These are phyloP conservation scores for Pyrrhoderma lamaoense DNA, from an alignment of 1,284 basidiomycete species.

Conservation along the genomic window DNA sequence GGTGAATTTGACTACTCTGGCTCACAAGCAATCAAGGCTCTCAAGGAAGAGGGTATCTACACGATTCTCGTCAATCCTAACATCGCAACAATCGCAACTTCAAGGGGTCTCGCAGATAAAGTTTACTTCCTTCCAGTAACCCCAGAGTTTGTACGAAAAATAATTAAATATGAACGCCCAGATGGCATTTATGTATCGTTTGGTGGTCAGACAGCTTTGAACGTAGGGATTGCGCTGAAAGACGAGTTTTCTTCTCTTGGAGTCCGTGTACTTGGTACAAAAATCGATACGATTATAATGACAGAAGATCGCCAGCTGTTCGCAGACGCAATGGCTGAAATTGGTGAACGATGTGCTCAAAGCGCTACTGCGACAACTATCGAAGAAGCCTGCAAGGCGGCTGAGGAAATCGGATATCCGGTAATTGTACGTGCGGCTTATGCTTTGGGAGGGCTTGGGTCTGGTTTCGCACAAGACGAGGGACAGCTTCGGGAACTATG, in stretches of 20 bases:
- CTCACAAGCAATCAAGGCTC: conserved; percentile 97
- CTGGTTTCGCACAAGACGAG: conserved; percentile 91
- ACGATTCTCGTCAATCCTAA: conserved; percentile 98
- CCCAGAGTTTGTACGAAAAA: conserved; percentile 94
- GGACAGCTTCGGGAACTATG: conserved; percentile 83
- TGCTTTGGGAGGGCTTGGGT: conserved; percentile 91
- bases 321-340: conserved; percentile 92
- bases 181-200: conserved; percentile 99
- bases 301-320: conserved; percentile 98
- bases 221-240: conserved; percentile 98
- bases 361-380: conserved; percentile 99
- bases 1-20: conserved; percentile 99
- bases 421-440: conserved; percentile 97
- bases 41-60: conserved; percentile 98
- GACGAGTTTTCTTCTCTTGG: conserved; percentile 93
- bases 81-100: conserved; percentile 99
- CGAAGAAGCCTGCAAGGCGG: conserved; percentile 85
- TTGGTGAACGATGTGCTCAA: conserved; percentile 94
- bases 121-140: conserved; percentile 99
- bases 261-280: conserved; percentile 91
- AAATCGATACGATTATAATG: conserved; percentile 94
- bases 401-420: conserved; percentile 86
- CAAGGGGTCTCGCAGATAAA: conserved; percentile 95
- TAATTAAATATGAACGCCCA: conserved; percentile 97
- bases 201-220: conserved; percentile 95